Evolutionary conservation across 1,284 basidiomycete species (phyloP).

Genomic region (Porodaedalea pini): DNA sequence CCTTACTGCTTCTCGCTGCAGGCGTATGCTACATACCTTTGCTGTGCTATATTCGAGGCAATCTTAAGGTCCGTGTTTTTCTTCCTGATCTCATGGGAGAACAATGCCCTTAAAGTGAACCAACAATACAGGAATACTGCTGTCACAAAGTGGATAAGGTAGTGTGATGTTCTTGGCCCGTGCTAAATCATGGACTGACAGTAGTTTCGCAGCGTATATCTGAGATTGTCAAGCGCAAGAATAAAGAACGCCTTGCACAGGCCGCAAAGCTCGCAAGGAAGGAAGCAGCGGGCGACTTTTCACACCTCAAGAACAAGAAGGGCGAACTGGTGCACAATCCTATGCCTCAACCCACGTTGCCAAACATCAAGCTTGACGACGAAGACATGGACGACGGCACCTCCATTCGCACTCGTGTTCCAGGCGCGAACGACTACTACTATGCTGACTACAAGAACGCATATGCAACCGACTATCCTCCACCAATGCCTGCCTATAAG

Average conservation of each 20-base stretch:
- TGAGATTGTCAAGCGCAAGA: conserved; percentile 89
- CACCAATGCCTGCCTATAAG: conserved; percentile 19
- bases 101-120: neutral
- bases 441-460: conserved; percentile 17
- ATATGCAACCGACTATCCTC: conserved; percentile 18
- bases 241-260: conserved; percentile 81
- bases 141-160: conserved; percentile 99
- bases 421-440: conserved; percentile 16
- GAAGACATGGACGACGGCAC: conserved; percentile 20
- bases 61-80: conserved; percentile 68
- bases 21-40: conserved; percentile 89
- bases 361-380: conserved; percentile 63
- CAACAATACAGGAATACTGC: conserved; percentile 77
- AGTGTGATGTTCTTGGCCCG: conserved; percentile 18
- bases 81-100: neutral
- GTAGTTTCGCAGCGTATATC: conserved; percentile 67
- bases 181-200: conserved; percentile 2
- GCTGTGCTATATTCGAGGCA: conserved; percentile 92
- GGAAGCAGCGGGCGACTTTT: conserved; percentile 86
- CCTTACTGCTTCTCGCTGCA: conserved; percentile 80
- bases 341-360: conserved; percentile 93
- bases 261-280: conserved; percentile 84
- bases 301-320: conserved; percentile 91
- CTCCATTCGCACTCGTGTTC: conserved; percentile 17
- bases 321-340: conserved; percentile 79